Evolutionary conservation across 208 protist genomes (phyloP).

Genomic region (Angomonas desouzai): DNA sequence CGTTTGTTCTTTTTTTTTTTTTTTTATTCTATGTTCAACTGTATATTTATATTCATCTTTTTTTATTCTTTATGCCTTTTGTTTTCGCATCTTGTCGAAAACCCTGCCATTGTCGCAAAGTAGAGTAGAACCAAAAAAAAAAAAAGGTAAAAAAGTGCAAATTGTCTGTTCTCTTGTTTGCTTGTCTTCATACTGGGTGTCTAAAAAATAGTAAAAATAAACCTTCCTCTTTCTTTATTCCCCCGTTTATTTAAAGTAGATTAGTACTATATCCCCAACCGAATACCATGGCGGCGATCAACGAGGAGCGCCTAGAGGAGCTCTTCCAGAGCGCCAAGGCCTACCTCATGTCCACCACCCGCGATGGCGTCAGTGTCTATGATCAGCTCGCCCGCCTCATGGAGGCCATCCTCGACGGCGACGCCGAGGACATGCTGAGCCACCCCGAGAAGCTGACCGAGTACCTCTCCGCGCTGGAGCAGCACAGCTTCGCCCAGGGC

Average conservation of each 20-base stretch:
- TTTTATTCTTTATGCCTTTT: slow-evolving; percentile 1
- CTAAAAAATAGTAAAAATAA: slow-evolving; percentile 11
- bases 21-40: slow-evolving; percentile 15
- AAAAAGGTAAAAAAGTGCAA: no score
- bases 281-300: neutral
- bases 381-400: slow-evolving; percentile 88
- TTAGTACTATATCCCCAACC: slow-evolving; percentile 1
- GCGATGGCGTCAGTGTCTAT: slow-evolving; percentile 88
- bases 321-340: slow-evolving; percentile 85
- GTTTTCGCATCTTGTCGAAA: neutral
- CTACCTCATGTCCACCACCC: slow-evolving; percentile 84
- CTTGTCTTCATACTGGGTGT: slow-evolving; percentile 1
- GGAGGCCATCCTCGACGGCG: slow-evolving; percentile 75
- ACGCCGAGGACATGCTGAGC: slow-evolving; percentile 61
- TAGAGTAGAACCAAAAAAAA: neutral
- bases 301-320: slow-evolving; percentile 33
- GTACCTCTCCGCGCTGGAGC: slow-evolving; percentile 69
- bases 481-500: slow-evolving; percentile 76
- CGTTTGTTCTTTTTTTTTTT: slow-evolving; percentile 10
- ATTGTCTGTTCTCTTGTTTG: slow-evolving; percentile 7
- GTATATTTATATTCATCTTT: neutral
- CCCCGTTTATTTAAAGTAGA: no score
- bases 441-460: slow-evolving; percentile 75
- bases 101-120: no score
- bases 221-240: no score